Base-by-base conservation (phyloP, 805 yeast genomes). In the Wickerhamiella shivajii region DNA sequence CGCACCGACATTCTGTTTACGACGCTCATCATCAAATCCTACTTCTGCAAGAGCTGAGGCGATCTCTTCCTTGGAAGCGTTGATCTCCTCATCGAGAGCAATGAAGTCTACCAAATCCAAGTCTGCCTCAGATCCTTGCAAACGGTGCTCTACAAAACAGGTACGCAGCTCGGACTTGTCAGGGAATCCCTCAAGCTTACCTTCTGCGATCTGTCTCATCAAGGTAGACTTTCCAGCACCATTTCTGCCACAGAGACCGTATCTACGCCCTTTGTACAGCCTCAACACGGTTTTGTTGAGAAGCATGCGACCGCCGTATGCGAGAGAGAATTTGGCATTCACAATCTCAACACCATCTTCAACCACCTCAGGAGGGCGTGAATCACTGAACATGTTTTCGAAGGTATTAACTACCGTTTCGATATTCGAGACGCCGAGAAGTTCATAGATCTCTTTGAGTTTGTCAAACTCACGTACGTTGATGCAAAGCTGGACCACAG, bases 201-300 rank as follows among this genome's bases (percentile, higher is more conserved):
- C 97, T 52, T 83, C 81, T 36, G 94, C 83, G 50, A 87, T 90
- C 19, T 97, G 77, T 58, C 97, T 73, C 97, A 87, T 84, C 50
- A 87, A 66, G 11, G 98, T 87, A 10, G 96, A 84, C 60, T 87
- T 87, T 64, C 98, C 98, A 39, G 95, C 96, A 69, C 98, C 98
- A 55, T 87, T 87, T 61, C 96, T 69, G 55, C 98, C 98, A 67
- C 95, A 83, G 41, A 87, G 68, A 65, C 98, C 98, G 53, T 87
- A 87, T 60, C 98, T 72, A 61, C 81, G 96, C 49, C 97, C 97
- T 62, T 85, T 83, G 47, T 80, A 64, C 42, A 87, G 67, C 52
- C 93, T 71, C 54, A 87, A 63, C 40, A 69, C 79, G 29, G 98
- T 84, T 63, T 90, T 90, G 67, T 85, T 87, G 47, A 87, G 65